Evolutionary conservation across 331 rosid species (phyloP).

Genomic region (Quercus lobata): DNA sequence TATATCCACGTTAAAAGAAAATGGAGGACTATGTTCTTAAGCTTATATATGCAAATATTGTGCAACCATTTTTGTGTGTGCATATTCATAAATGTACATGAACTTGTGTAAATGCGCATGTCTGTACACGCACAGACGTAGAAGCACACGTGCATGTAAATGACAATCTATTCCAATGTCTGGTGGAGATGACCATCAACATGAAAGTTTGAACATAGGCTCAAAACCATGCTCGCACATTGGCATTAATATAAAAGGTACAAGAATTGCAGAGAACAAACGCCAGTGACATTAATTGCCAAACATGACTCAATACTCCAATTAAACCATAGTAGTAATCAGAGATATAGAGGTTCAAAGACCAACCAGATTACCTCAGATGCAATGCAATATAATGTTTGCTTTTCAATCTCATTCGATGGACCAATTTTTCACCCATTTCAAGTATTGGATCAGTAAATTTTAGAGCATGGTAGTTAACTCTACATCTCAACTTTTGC

Average conservation of each 20-base stretch:
- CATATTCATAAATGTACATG: neutral
- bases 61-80: neutral
- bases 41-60: neutral
- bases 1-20: neutral
- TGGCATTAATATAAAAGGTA: neutral
- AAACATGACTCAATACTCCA: neutral
- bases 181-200: neutral
- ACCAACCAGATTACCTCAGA: conserved; percentile 59
- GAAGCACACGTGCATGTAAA: neutral
- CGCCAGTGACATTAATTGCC: neutral
- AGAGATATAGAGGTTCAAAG: conserved; percentile 8
- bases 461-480: conserved; percentile 86
- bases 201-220: neutral
- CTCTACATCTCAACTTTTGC: conserved; percentile 96
- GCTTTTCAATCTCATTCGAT: conserved; percentile 76
- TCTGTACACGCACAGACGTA: neutral
- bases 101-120: too few species aligned
- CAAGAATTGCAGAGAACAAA: neutral
- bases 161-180: neutral
- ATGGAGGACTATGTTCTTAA: neutral
- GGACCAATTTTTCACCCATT: conserved; percentile 80
- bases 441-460: conserved; percentile 62
- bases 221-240: neutral
- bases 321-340: conserved; percentile 7
- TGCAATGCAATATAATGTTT: conserved; percentile 83